Percentiles rank a stretch among this genome's conserved stretches.
Conservation (phyloP, 805 yeast species). For the Metschnikowia amazonensis region DNA sequence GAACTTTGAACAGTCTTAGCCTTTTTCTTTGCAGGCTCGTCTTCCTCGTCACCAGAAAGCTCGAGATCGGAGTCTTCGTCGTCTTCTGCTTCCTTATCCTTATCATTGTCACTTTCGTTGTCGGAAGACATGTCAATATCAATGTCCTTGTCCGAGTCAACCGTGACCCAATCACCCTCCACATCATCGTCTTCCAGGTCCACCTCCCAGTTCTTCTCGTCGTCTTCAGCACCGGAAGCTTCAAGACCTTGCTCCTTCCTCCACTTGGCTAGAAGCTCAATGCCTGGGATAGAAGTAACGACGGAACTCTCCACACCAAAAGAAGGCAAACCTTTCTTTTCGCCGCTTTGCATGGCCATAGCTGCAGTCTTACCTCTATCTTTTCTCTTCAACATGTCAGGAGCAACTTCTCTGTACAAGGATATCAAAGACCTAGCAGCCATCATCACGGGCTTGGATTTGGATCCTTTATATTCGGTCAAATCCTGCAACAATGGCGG, state of each 20-base stretch:
- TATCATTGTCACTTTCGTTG: slow-evolving; percentile 40
- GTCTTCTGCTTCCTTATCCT: slow-evolving; percentile 30
- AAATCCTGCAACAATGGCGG: slow-evolving; percentile 84
- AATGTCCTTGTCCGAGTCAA: slow-evolving; percentile 78
- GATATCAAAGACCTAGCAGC: slow-evolving; percentile 89
- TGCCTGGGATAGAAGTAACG: slow-evolving; percentile 79
- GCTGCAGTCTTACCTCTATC: slow-evolving; percentile 94
- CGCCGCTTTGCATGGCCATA: slow-evolving; percentile 65
- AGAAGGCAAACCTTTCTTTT: slow-evolving; percentile 47
- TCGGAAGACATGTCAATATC: slow-evolving; percentile 46
- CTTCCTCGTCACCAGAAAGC: slow-evolving; percentile 31
- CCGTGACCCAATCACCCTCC: slow-evolving; percentile 90
- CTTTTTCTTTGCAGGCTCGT: slow-evolving; percentile 27
- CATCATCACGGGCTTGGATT: slow-evolving; percentile 88
- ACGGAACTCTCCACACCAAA: slow-evolving; percentile 71
- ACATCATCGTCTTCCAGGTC: slow-evolving; percentile 54
- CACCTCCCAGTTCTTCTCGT: slow-evolving; percentile 56
- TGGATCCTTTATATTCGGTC: slow-evolving; percentile 86
- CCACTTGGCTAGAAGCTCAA: slow-evolving; percentile 89
- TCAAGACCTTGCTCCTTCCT: slow-evolving; percentile 55
- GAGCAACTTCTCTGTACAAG: slow-evolving; percentile 90
- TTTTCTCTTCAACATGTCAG: slow-evolving; percentile 85
- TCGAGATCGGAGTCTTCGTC: slow-evolving; percentile 34
- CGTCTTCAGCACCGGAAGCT: slow-evolving; percentile 48
- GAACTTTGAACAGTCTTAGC: slow-evolving; percentile 23